These are phyloP conservation scores for Annulohypoxylon stygium DNA, from an alignment of 495 filamentous ascomycete species.

Conservation along the genomic window DNA sequence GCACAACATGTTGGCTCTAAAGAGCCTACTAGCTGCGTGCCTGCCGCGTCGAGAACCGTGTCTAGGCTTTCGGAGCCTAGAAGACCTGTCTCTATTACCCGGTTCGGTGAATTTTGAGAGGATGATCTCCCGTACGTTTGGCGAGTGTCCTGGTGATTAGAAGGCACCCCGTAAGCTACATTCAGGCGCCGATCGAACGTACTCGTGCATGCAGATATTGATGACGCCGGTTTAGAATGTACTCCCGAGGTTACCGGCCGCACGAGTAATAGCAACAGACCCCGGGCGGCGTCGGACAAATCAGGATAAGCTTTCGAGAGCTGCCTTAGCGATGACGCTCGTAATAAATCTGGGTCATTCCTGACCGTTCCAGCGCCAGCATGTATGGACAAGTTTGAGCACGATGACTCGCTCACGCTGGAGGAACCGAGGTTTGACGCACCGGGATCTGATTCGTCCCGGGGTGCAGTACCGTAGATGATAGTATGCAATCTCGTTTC, in stretches of 20 bases:
- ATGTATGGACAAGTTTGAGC: not conserved
- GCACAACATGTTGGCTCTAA: not conserved
- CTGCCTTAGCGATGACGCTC: not conserved
- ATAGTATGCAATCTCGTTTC: slow-evolving; percentile 29
- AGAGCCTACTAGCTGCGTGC: not conserved
- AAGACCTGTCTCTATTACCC: slow-evolving; percentile 6
- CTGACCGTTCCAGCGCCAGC: slow-evolving; percentile 16
- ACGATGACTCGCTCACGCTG: slow-evolving; percentile 29
- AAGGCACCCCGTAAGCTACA: not conserved
- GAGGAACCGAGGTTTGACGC: slow-evolving; percentile 36
- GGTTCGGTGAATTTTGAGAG: slow-evolving; percentile 2
- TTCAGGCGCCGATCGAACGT: slow-evolving; percentile 4
- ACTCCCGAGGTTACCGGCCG: slow-evolving; percentile 15
- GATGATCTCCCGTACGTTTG: not conserved
- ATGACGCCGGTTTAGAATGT: slow-evolving; percentile 5
- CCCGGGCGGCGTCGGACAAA: not conserved
- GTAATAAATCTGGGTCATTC: slow-evolving; percentile 12
- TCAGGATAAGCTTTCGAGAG: not conserved
- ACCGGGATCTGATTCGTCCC: slow-evolving; percentile 28
- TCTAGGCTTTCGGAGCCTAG: not conserved
- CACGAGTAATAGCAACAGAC: not conserved
- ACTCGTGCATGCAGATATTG: slow-evolving; percentile 4
- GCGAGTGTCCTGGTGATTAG: not conserved
- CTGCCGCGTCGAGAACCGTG: not conserved
- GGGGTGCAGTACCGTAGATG: slow-evolving; percentile 24